Evolutionary conservation across 2,329 filamentous ascomycete genomes (phyloP), one percentile per base, ranked within the genome.

Genomic region (Colletotrichum eremochloae): DNA sequence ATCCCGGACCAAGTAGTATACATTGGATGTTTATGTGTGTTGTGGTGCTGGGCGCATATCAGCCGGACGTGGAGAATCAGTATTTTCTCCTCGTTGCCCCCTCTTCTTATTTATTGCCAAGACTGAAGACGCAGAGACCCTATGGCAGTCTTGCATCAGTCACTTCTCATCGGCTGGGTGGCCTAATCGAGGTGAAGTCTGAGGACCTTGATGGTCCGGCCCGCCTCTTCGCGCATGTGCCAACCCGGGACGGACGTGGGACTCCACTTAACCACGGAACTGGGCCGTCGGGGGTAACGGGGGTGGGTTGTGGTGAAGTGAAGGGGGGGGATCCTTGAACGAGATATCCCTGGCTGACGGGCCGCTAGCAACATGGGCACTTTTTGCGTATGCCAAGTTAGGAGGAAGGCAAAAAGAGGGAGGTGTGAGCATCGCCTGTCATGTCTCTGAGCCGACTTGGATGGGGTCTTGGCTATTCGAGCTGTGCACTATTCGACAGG

Each of bases 141-240:
- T 8, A 44, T 7, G 42, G 20, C 20, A 44, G 42, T 6, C 14
- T 61, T 33, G 24, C 7, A 42, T 52, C n/a, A 38, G 42, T 24
- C 29, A 29, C 44, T 14, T n/a, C 42, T 42, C n/a, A 1, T 55
- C 33, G 8, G 36, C 40, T 9, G 42, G 20, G 36, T n/a, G 5
- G 15, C 3, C 38, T 24, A 33, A 60, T 7, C 14, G 38, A 52
- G 46, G 9, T 8, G 7, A 5, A 1, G 20, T 58, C 5, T 69
- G 69, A 64, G 66, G 40, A 72, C 69, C 69, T 65, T 69, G 69
- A 72, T 72, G 69, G 69, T 66, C 66, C 60, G 66, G 66, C 66
- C 66, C 60, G 60, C 66, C 65, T 68, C 60, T 52, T 69, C 24
- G 58, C 65, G 69, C 24, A 58, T 68, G 44, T 64, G 57, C 64